A percentile compares a stretch with the other conserved stretches of the same genome.
phyloP scores from a whole-genome alignment of 768 basidiomycete genomes.

The Hemileccinum impolitum region DNA sequence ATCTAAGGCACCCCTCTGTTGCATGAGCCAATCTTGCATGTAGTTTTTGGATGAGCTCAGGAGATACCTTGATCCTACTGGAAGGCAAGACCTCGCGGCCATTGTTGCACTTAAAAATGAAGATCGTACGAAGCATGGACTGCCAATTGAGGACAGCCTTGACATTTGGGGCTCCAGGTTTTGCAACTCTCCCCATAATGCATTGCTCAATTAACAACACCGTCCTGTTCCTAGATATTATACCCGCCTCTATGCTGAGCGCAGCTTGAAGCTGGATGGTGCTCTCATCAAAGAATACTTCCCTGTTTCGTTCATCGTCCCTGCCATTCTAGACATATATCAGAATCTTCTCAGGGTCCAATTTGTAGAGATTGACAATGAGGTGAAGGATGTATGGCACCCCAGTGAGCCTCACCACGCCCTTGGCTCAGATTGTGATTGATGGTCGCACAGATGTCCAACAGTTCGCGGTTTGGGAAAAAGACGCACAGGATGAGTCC shows the following conservation, averaged over 20 bases:
- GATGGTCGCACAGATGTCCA: constrained; percentile 58
- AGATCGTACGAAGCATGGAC: constrained; percentile 57
- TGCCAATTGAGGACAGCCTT: constrained; percentile 68
- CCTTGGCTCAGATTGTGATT: not conserved
- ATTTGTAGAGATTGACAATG: constrained; percentile 53
- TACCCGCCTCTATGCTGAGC: constrained; percentile 50
- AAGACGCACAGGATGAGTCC: constrained; percentile 62
- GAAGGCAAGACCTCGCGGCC: constrained; percentile 57
- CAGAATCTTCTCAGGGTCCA: constrained; percentile 78
- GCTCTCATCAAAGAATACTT: constrained; percentile 84
- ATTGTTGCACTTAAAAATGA: constrained; percentile 74
- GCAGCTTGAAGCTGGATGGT: constrained; percentile 67
- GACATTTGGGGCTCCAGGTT: constrained; percentile 85
- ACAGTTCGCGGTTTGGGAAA: constrained; percentile 82
- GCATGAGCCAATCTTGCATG: not conserved
- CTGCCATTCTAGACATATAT: constrained; percentile 79
- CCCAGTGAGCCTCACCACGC: constrained; percentile 45
- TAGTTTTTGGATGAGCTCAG: constrained; percentile 81
- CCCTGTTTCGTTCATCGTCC: constrained; percentile 80
- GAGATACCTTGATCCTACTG: constrained; percentile 69
- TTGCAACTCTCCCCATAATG: not conserved
- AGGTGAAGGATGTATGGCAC: constrained; percentile 72
- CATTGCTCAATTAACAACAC: not conserved
- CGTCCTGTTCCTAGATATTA: constrained; percentile 23
- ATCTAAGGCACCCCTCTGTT: not conserved